Conservation (phyloP, 176 grass and related monocot genomes). For the Juncus inflexus region DNA sequence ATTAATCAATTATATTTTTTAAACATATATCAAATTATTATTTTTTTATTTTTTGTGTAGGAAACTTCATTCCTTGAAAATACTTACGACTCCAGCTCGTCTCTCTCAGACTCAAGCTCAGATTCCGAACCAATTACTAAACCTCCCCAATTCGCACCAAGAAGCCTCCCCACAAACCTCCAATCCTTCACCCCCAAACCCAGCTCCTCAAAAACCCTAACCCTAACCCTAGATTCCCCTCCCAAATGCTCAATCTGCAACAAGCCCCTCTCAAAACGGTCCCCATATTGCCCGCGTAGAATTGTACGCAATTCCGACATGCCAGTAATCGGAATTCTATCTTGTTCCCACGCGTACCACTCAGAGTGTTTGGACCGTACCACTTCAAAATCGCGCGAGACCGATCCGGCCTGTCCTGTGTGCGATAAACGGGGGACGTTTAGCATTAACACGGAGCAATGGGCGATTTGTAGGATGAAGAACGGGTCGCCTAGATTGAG, state of each 20-base stretch:
- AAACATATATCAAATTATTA: background rate
- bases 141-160: conserved; percentile 38
- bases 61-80: conserved; percentile 45
- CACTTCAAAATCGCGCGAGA: conserved; percentile 53
- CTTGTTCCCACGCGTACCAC: conserved; percentile 77
- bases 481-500: conserved; percentile 58
- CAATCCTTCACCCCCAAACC: conserved; percentile 70
- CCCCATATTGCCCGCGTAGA: conserved; percentile 60
- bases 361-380: conserved; percentile 69
- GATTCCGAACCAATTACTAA: conserved; percentile 61
- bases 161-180: conserved; percentile 37
- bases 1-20: background rate
- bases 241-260: conserved; percentile 51
- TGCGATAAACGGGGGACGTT: conserved; percentile 49
- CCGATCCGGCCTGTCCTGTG: conserved; percentile 62
- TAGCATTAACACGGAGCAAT: conserved; percentile 47
- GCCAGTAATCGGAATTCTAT: conserved; percentile 59
- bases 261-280: conserved; percentile 52
- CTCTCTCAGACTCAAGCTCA: conserved; percentile 49
- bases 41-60: conserved; percentile 31
- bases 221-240: background rate
- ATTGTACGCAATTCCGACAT: conserved; percentile 65
- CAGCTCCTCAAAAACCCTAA: conserved; percentile 34
- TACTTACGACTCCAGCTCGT: conserved; percentile 57
- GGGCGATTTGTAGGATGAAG: conserved; percentile 63